Evolutionary conservation across 2,329 filamentous ascomycete species (phyloP).

Genomic region (Bipolaris bicolor): DNA sequence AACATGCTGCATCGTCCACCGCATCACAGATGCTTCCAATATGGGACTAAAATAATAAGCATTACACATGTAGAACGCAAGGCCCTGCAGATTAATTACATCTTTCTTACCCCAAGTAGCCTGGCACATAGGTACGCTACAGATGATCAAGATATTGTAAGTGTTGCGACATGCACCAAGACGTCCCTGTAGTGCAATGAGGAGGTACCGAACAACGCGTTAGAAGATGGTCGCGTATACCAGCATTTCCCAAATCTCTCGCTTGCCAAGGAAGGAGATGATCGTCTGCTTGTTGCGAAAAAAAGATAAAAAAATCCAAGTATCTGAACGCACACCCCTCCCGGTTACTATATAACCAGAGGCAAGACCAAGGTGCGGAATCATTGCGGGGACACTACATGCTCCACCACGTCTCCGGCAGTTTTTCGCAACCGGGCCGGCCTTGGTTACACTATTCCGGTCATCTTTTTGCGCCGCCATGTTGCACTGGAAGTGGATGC

Average conservation of each 20-base stretch:
- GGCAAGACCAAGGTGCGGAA: conserved; percentile 7
- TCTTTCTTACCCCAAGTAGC: conserved; percentile 26
- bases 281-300: neutral
- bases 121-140: conserved; percentile 2
- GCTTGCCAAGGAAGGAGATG: too few species aligned
- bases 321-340: neutral
- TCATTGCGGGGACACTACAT: conserved; percentile 30
- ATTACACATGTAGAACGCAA: conserved; percentile 30
- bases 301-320: neutral
- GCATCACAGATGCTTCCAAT: conserved; percentile 26
- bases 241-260: neutral
- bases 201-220: neutral
- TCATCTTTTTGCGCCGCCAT: neutral
- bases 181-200: neutral
- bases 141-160: neutral
- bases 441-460: conserved; percentile 29
- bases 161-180: neutral
- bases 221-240: neutral
- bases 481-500: neutral
- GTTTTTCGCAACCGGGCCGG: conserved; percentile 24
- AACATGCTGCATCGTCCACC: conserved; percentile 23
- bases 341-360: neutral
- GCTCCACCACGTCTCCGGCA: conserved; percentile 20
- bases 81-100: conserved; percentile 12
- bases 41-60: conserved; percentile 34